phyloP scores from a whole-genome alignment of 352 stramenopile species.

The Phytophthora foliorum region DNA sequence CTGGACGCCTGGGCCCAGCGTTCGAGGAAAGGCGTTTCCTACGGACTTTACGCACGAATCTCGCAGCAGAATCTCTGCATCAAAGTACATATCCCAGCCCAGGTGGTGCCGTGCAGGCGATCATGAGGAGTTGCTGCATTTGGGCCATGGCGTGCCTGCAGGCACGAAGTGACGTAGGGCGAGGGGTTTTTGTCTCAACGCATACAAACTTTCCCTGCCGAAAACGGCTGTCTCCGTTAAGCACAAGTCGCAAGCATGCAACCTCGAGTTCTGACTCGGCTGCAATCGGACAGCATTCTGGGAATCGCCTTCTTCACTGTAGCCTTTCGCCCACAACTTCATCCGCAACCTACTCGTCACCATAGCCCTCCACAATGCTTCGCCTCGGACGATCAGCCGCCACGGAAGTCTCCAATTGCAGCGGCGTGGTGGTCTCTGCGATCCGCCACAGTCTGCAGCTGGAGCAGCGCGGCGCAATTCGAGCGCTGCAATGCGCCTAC shows the following conservation, averaged over 20 bases:
- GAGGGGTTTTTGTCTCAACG: conserved; percentile 18
- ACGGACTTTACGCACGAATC: conserved; percentile 1
- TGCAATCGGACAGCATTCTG: conserved; percentile 16
- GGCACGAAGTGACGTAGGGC: conserved; percentile 21
- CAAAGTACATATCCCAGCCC: conserved; percentile 1
- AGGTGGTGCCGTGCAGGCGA: conserved; percentile 4
- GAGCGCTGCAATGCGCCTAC: conserved; percentile 38
- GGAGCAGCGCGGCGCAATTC: conserved; percentile 20
- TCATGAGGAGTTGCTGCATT: conserved; percentile 27
- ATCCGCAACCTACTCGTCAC: not conserved
- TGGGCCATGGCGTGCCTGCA: conserved; percentile 1
- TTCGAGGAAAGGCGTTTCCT: conserved; percentile 4
- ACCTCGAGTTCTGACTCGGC: conserved; percentile 30
- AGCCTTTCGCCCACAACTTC: not conserved
- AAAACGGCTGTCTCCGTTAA: conserved; percentile 28
- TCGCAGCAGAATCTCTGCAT: conserved; percentile 1
- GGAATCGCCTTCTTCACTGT: not conserved
- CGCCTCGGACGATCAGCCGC: conserved; percentile 36
- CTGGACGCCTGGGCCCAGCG: not conserved
- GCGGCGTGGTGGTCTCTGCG: conserved; percentile 15
- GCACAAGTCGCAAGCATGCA: conserved; percentile 23
- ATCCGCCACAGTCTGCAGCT: conserved; percentile 28
- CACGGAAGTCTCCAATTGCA: conserved; percentile 28
- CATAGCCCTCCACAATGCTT: conserved; percentile 33
- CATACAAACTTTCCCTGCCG: conserved; percentile 26